Percentiles rank a stretch among this genome's conserved stretches.
phyloP scores from a whole-genome alignment of 495 filamentous ascomycete genomes.

The Lasiosphaeriaceae sp. region DNA sequence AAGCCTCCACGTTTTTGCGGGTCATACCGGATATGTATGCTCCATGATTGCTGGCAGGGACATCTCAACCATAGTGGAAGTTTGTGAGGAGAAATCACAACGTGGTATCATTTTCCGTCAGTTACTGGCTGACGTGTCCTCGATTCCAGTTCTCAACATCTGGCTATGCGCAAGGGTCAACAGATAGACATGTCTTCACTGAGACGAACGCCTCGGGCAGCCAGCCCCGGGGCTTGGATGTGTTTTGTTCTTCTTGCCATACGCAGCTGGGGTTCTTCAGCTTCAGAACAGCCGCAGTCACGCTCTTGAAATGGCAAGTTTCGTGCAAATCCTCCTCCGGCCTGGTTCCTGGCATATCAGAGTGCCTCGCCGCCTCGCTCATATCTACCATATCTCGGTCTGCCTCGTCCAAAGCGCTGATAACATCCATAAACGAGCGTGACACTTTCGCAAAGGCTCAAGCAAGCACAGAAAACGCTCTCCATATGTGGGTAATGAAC shows the following conservation, averaged over 20 bases:
- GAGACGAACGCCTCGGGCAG: constrained; percentile 1
- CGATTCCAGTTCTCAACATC: constrained; percentile 23
- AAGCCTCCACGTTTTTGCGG: constrained; percentile 48
- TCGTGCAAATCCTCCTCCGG: constrained; percentile 21
- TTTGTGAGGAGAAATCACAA: not conserved
- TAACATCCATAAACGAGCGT: constrained; percentile 34
- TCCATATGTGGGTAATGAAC: constrained; percentile 68
- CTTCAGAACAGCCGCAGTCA: constrained; percentile 37
- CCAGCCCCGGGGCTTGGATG: constrained; percentile 23
- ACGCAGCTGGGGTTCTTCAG: constrained; percentile 50
- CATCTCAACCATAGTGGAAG: constrained; percentile 33
- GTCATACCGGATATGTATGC: constrained; percentile 45
- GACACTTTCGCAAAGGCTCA: not conserved
- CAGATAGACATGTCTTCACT: constrained; percentile 10
- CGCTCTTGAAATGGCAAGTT: constrained; percentile 38
- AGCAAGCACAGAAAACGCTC: constrained; percentile 17
- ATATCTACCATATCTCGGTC: constrained; percentile 43
- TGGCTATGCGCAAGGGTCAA: constrained; percentile 14
- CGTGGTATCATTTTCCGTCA: no score
- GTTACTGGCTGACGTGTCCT: constrained; percentile 21
- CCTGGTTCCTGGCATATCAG: constrained; percentile 27
- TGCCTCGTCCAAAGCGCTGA: constrained; percentile 45
- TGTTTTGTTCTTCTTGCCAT: constrained; percentile 38
- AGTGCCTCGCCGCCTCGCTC: constrained; percentile 46
- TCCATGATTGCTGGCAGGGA: constrained; percentile 59